These are phyloP conservation scores for Penicillium digitatum DNA, from an alignment of 2,329 filamentous ascomycete genomes.

Conservation along the genomic window DNA sequence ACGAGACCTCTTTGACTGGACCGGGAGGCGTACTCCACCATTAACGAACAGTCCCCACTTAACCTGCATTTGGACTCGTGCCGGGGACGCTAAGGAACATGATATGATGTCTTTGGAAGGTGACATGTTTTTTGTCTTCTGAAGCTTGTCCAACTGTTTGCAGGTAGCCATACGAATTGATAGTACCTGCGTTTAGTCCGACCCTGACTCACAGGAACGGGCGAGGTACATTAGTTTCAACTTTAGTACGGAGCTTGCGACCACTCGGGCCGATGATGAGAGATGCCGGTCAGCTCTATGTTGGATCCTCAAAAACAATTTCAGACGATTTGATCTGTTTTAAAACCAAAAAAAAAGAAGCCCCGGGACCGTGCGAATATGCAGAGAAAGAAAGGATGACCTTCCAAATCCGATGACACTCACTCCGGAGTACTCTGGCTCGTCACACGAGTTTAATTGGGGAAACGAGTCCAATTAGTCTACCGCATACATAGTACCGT, in stretches of 20 bases:
- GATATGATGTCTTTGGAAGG: conserved; percentile 1
- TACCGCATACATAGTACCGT: neutral
- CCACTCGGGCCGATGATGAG: conserved; percentile 8
- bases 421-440: neutral
- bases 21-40: conserved; percentile 4
- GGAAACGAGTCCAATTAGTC: neutral
- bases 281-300: conserved; percentile 2
- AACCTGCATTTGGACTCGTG: conserved; percentile 1
- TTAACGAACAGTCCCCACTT: conserved; percentile 13
- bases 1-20: neutral
- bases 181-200: conserved; percentile 11
- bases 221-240: conserved; percentile 2
- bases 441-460: neutral
- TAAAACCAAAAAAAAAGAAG: neutral
- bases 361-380: neutral
- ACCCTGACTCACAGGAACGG: neutral
- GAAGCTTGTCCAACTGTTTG: neutral
- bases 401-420: neutral
- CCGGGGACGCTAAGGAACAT: conserved; percentile 2
- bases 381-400: neutral
- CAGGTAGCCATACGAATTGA: neutral
- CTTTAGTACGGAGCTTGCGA: conserved; percentile 3
- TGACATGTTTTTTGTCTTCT: neutral
- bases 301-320: neutral
- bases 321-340: neutral